phyloP scores from a whole-genome alignment of 495 filamentous ascomycete species.

The Aspergillus egyptiacus region DNA sequence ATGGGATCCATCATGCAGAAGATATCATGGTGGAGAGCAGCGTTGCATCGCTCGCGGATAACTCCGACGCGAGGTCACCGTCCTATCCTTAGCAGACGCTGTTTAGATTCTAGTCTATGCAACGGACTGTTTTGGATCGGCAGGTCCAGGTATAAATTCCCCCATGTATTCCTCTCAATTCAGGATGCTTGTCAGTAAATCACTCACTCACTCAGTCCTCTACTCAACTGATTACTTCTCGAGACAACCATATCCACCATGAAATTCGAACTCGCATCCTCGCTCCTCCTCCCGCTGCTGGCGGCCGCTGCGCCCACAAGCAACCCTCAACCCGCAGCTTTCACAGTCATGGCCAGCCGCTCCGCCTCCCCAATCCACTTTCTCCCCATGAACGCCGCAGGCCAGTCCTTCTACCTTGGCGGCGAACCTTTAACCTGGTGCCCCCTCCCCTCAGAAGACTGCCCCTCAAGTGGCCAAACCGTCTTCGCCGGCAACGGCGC shows the following conservation, averaged over 20 bases:
- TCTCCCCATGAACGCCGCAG: constrained; percentile 32
- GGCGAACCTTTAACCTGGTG: constrained; percentile 38
- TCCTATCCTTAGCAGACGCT: too few species aligned
- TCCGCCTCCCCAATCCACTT: constrained; percentile 41
- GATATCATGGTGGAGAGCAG: not conserved
- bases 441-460: constrained; percentile 26
- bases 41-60: not conserved
- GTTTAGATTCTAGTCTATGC: not conserved
- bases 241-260: constrained; percentile 14
- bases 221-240: not conserved
- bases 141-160: constrained; percentile 1
- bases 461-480: constrained; percentile 41
- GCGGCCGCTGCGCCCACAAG: constrained; percentile 23
- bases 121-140: not conserved
- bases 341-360: constrained; percentile 34
- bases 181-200: too few species aligned
- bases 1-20: not conserved
- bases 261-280: constrained; percentile 24
- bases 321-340: constrained; percentile 17
- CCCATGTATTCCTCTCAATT: not conserved
- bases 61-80: not conserved
- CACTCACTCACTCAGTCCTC: not conserved
- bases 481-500: constrained; percentile 34
- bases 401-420: constrained; percentile 38
- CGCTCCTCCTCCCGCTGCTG: constrained; percentile 27